phyloP scores from a whole-genome alignment of 164 flowering plant genomes.

The Umbellularia californica region DNA sequence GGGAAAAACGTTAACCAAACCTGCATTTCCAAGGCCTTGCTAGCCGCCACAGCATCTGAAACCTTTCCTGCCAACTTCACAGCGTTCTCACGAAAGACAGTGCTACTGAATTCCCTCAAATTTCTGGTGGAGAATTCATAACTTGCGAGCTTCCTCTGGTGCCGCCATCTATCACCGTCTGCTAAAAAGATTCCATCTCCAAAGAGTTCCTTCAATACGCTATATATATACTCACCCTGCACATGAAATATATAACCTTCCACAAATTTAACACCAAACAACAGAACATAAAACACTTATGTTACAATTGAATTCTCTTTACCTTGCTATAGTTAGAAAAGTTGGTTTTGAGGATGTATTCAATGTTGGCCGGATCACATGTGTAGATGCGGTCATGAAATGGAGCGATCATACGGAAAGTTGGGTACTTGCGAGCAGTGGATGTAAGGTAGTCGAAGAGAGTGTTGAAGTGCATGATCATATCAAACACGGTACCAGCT shows the following conservation, averaged over 20 bases:
- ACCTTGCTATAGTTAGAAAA: slow-evolving; percentile 37
- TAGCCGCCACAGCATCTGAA: slow-evolving; percentile 17
- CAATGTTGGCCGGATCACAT: slow-evolving; percentile 47
- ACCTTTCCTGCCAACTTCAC: slow-evolving; percentile 39
- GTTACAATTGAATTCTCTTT: background rate
- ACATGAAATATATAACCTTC: background rate
- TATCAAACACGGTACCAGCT: slow-evolving; percentile 27
- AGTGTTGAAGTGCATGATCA: slow-evolving; percentile 32
- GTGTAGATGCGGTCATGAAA: slow-evolving; percentile 45
- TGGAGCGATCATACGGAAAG: slow-evolving; percentile 48
- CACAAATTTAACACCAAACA: background rate
- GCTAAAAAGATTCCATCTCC: slow-evolving; percentile 68
- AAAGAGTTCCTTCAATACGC: slow-evolving; percentile 23
- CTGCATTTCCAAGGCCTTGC: slow-evolving; percentile 42
- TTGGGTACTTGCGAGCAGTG: slow-evolving; percentile 31
- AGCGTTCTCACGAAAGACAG: slow-evolving; percentile 50
- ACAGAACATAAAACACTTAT: too few species aligned
- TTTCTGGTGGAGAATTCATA: slow-evolving; percentile 64
- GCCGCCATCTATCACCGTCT: slow-evolving; percentile 62
- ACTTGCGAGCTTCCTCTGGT: slow-evolving; percentile 73
- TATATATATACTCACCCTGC: slow-evolving; percentile 30
- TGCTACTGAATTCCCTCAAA: slow-evolving; percentile 58
- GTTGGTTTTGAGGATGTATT: slow-evolving; percentile 53
- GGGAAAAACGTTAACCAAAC: slow-evolving; percentile 16
- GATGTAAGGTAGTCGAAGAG: slow-evolving; percentile 48